Conservation (phyloP, 768 basidiomycete genomes). For the Mycena galericulata region DNA sequence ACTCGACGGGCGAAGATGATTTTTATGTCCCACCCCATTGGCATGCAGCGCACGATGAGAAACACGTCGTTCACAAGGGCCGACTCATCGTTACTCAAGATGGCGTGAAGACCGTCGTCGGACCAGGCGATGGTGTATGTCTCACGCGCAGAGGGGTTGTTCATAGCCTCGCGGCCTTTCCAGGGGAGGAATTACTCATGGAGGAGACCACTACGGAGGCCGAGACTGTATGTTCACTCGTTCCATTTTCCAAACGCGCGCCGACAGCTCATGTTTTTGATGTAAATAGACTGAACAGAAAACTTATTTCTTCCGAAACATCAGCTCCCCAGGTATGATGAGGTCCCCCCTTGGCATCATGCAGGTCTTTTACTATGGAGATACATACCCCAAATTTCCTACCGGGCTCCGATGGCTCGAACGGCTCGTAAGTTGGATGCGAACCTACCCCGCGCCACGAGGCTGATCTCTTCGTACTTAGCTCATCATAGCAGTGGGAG, state of each 20-base stretch:
- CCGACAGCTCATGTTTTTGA: background rate
- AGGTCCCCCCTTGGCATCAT: background rate
- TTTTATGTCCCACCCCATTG: constrained; percentile 7
- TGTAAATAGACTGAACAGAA: constrained; percentile 15
- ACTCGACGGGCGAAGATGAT: background rate
- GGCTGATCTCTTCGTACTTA: background rate
- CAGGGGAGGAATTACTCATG: constrained; percentile 10
- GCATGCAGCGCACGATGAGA: constrained; percentile 3
- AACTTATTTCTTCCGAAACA: constrained; percentile 13
- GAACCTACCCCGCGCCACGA: background rate
- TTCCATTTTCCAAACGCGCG: background rate
- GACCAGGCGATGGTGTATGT: constrained; percentile 1
- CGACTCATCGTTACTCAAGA: constrained; percentile 5
- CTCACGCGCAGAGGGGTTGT: background rate
- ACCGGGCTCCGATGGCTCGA: background rate
- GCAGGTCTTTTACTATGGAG: constrained; percentile 20
- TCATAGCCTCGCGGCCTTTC: constrained; percentile 5
- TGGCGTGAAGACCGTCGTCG: background rate
- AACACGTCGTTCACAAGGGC: constrained; percentile 15
- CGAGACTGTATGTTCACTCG: background rate
- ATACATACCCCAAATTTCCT: constrained; percentile 12
- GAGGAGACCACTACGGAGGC: constrained; percentile 3
- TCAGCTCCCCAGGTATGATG: background rate
- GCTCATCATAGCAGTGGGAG: background rate
- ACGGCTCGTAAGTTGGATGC: background rate